phyloP scores from a whole-genome alignment of 1,139 yeast species.

The Suhomyces coccinellae region DNA sequence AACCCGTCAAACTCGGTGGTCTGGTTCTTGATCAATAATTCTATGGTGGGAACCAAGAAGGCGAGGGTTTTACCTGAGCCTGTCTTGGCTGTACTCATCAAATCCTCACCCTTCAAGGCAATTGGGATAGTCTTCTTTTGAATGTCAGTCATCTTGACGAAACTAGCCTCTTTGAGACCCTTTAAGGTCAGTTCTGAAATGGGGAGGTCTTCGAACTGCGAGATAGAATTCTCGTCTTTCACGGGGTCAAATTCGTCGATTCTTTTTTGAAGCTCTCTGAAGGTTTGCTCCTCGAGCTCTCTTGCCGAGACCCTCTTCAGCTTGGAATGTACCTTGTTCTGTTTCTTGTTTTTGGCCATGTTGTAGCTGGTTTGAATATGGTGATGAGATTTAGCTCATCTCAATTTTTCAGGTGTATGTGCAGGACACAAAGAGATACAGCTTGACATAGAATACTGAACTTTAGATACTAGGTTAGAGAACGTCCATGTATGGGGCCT shows the following conservation, averaged over 20 bases:
- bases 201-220: slow-evolving; percentile 70
- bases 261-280: slow-evolving; percentile 45
- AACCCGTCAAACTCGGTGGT: slow-evolving; percentile 92
- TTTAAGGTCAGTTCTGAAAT: slow-evolving; percentile 61
- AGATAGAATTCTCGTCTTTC: slow-evolving; percentile 27
- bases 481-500: no score
- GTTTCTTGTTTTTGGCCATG: slow-evolving; percentile 28
- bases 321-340: slow-evolving; percentile 20
- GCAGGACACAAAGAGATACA: slow-evolving; percentile 3
- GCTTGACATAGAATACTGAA: not conserved
- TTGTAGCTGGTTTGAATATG: not conserved
- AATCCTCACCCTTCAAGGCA: slow-evolving; percentile 77
- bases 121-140: slow-evolving; percentile 78
- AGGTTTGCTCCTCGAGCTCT: slow-evolving; percentile 44
- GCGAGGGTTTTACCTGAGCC: slow-evolving; percentile 98
- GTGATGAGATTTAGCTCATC: slow-evolving; percentile 10
- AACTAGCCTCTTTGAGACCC: slow-evolving; percentile 75
- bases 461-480: no score
- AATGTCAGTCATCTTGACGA: slow-evolving; percentile 78
- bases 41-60: slow-evolving; percentile 82
- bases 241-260: slow-evolving; percentile 53
- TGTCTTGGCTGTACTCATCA: slow-evolving; percentile 91
- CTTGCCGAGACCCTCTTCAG: slow-evolving; percentile 26
- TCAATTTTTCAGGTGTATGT: slow-evolving; percentile 5
- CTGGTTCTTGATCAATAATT: slow-evolving; percentile 63